These are phyloP conservation scores for Ambrosiella cleistominuta DNA, from an alignment of 2,329 filamentous ascomycete genomes.

Conservation along the genomic window DNA sequence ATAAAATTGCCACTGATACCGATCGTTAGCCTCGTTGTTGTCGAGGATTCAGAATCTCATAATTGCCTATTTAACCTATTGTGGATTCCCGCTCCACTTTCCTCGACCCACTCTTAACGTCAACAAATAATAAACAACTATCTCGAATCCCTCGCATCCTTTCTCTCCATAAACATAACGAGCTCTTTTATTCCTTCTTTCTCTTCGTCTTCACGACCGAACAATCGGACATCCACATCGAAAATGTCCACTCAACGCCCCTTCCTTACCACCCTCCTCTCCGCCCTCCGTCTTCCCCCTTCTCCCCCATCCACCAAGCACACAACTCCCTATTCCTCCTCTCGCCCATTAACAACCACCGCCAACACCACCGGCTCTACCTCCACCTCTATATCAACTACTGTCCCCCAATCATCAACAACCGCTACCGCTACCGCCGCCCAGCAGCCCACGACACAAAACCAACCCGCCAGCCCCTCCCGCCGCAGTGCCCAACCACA, in stretches of 20 bases:
- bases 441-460: conserved; percentile 11
- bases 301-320: conserved; percentile 14
- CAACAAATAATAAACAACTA: too few species aligned
- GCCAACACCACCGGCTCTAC: conserved; percentile 16
- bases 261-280: conserved; percentile 38
- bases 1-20: too few species aligned
- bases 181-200: background rate
- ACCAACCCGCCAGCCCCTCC: background rate
- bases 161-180: too few species aligned
- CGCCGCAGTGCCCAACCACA: conserved; percentile 8
- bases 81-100: too few species aligned
- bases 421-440: conserved; percentile 13
- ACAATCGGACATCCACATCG: too few species aligned
- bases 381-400: conserved; percentile 2
- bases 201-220: background rate
- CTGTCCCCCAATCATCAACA: background rate
- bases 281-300: conserved; percentile 26
- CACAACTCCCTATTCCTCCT: conserved; percentile 12
- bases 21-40: too few species aligned
- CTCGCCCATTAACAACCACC: conserved; percentile 12
- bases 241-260: conserved; percentile 28
- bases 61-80: too few species aligned
- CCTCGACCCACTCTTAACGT: too few species aligned
- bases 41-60: too few species aligned
- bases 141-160: too few species aligned